phyloP scores from a whole-genome alignment of 306 rosid genomes.

The Rosa lucieae region DNA sequence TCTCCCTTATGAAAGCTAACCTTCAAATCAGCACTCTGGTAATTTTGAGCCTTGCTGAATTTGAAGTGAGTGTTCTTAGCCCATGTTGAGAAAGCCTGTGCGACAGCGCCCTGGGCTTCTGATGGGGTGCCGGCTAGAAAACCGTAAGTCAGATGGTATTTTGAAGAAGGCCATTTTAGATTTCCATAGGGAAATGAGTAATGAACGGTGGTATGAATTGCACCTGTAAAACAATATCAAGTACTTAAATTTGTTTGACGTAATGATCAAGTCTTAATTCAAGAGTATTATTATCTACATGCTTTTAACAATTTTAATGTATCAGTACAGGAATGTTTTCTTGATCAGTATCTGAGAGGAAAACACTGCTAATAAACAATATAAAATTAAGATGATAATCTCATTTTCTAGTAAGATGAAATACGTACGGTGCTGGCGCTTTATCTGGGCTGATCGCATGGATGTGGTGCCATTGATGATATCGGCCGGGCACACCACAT shows the following conservation, averaged over 20 bases:
- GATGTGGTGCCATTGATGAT: slow-evolving; percentile 22
- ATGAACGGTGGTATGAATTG: slow-evolving; percentile 1
- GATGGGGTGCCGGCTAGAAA: background rate
- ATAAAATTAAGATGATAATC: background rate
- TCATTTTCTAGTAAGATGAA: background rate
- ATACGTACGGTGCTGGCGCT: background rate
- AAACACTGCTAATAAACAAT: background rate
- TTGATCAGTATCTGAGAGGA: background rate
- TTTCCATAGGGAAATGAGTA: slow-evolving; percentile 3
- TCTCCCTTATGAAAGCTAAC: background rate
- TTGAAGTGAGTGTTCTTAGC: background rate
- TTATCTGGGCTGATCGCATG: slow-evolving; percentile 23
- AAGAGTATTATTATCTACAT: background rate
- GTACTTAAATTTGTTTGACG: too few relatives aligned
- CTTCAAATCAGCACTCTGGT: background rate
- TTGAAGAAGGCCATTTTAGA: slow-evolving; percentile 25
- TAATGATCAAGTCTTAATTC: background rate
- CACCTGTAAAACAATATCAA: background rate
- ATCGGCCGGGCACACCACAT: slow-evolving; percentile 46
- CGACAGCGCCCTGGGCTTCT: background rate
- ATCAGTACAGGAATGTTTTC: background rate
- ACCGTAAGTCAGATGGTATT: slow-evolving; percentile 24
- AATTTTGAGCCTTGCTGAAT: background rate
- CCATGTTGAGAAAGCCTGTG: background rate
- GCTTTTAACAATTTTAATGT: background rate